phyloP scores from a whole-genome alignment of 345 rosid species.

The Angophora floribunda region DNA sequence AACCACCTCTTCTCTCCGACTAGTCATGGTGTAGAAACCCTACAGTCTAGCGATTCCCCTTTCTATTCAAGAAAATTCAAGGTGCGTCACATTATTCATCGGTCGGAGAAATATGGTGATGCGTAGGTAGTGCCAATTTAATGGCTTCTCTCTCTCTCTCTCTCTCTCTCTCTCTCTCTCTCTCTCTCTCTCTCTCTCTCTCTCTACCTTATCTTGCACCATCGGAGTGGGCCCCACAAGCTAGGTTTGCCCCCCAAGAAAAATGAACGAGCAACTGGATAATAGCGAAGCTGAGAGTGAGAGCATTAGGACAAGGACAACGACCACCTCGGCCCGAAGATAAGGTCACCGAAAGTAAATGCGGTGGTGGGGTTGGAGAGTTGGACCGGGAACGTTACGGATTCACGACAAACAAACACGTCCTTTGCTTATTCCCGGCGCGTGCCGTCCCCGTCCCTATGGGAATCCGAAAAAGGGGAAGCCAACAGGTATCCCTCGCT shows the following conservation, averaged over 20 bases:
- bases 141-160: background rate
- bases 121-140: background rate
- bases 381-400: background rate
- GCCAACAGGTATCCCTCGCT: background rate
- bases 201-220: background rate
- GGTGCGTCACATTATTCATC: background rate
- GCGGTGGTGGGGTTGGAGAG: background rate
- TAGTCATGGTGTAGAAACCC: background rate
- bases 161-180: background rate
- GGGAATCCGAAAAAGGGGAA: background rate
- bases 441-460: background rate
- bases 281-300: background rate
- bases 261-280: background rate
- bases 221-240: background rate
- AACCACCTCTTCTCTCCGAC: background rate
- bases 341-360: background rate
- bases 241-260: background rate
- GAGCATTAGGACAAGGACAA: background rate
- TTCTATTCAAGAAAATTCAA: too few relatives aligned
- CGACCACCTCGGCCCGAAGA: background rate
- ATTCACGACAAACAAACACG: background rate
- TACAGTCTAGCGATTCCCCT: background rate
- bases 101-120: background rate
- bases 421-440: background rate
- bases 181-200: background rate